Conservation (phyloP, 2,329 filamentous ascomycete genomes). For the Microcera coccophila region DNA sequence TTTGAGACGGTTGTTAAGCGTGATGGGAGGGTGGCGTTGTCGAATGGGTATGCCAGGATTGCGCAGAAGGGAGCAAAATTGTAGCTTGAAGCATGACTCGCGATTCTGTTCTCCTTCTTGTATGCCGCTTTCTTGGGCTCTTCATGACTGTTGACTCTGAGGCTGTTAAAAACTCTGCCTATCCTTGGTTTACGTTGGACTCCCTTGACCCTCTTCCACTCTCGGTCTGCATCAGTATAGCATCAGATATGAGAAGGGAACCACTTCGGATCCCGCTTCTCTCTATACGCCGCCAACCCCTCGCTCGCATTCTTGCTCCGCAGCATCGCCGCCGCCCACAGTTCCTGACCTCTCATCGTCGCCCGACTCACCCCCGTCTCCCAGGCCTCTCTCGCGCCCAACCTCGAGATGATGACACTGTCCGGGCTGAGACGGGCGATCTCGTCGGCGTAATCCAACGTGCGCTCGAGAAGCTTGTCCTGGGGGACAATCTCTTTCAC, state of each 20-base stretch:
- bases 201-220: too few relatives aligned
- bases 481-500: conserved; percentile 28
- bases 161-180: too few relatives aligned
- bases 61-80: conserved; percentile 27
- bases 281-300: conserved; percentile 27
- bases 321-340: conserved; percentile 30
- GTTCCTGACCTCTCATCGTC: conserved; percentile 32
- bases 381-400: conserved; percentile 33
- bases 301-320: conserved; percentile 28
- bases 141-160: too few relatives aligned
- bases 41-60: conserved; percentile 34
- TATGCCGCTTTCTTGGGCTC: too few relatives aligned
- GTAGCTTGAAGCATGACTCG: too few relatives aligned
- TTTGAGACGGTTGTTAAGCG: conserved; percentile 40
- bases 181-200: too few relatives aligned
- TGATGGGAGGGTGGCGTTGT: conserved; percentile 37
- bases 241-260: conserved; percentile 24
- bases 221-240: too few relatives aligned
- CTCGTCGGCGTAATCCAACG: conserved; percentile 28
- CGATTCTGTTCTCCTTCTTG: too few relatives aligned
- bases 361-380: conserved; percentile 32
- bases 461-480: conserved; percentile 27
- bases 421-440: conserved; percentile 33
- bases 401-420: conserved; percentile 31
- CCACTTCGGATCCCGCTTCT: conserved; percentile 31